Evolutionary conservation across 352 stramenopile genomes (phyloP), one percentile per base, ranked within the genome.

Genomic region (Pythium folliculosum): DNA sequence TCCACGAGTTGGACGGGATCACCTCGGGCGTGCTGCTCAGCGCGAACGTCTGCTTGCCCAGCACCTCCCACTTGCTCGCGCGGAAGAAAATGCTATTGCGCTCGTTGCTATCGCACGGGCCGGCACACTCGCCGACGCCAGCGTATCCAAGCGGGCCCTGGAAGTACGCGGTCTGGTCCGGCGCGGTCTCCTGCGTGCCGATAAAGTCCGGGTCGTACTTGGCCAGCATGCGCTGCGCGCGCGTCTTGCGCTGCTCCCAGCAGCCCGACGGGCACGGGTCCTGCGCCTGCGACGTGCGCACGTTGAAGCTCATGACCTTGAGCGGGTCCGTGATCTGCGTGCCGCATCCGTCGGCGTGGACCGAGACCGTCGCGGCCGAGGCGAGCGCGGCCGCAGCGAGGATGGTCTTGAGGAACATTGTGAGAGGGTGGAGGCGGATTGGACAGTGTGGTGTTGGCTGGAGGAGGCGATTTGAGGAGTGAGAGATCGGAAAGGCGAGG

Each of bases 41-140:
- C 35, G 82, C 81, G 56, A 89, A 90, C 7, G 85, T 90, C 1
- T 67, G 66, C 3, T 59, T 66, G 16, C 68, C 32, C 4, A 90
- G 59, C 8, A 90, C 25, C 22, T 83, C 48, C 72, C 82, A 88
- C 16, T 71, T 71, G 21, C 71, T 57, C 4, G 62, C 8, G 32
- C 69, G 71, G 71, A 89, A 93, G 56, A 91, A 91, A 35, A 93
- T 89, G 63, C 75, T 86, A 65, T 84, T 72, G 60, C 79, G 82
- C 59, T 93, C 84, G 47, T 91, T 90, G 65, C 58, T 73, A 13
- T 80, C 25, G 30, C 85, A 93, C 0, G 64, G 61, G 45, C 81
- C 83, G 0, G 82, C 80, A 58, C 85, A 93, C 19, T 91, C 78
- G 23, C 85, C 85, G 14, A 81, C 73, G 25, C 64, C 72, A 2